Conservation (phyloP, 176 grass and related monocot species). For the barley (Hordeum vulgare) region DNA sequence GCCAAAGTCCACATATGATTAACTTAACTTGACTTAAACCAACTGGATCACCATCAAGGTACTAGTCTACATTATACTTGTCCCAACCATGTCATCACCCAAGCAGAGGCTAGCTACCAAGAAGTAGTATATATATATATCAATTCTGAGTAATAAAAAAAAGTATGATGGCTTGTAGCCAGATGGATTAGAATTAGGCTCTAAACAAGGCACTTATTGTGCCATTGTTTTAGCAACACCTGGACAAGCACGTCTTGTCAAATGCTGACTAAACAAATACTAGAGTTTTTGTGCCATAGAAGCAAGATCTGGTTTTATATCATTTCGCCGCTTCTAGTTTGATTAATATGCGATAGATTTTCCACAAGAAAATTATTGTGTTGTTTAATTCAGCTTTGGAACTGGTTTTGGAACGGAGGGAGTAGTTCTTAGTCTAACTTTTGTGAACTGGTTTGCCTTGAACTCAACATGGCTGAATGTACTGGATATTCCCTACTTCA, state of each 20-base stretch:
- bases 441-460: too few relatives aligned
- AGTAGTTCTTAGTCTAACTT: too few relatives aligned
- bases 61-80: slow-evolving; percentile 7
- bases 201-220: slow-evolving; percentile 40
- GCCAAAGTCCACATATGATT: slow-evolving; percentile 39
- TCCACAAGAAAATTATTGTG: slow-evolving; percentile 13
- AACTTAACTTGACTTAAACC: slow-evolving; percentile 49
- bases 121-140: slow-evolving; percentile 25
- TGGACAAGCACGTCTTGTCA: slow-evolving; percentile 49
- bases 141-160: slow-evolving; percentile 10
- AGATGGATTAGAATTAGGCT: slow-evolving; percentile 39
- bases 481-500: too few relatives aligned
- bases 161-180: slow-evolving; percentile 26
- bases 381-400: slow-evolving; percentile 51
- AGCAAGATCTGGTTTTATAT: slow-evolving; percentile 33
- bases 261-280: slow-evolving; percentile 45
- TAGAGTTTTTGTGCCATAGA: slow-evolving; percentile 40
- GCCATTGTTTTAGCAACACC: slow-evolving; percentile 38
- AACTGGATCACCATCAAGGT: slow-evolving; percentile 26
- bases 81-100: slow-evolving; percentile 27
- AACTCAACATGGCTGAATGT: too few relatives aligned
- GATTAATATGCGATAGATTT: slow-evolving; percentile 24
- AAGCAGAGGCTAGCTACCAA: slow-evolving; percentile 45
- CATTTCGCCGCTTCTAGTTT: not conserved
- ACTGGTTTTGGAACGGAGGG: too few relatives aligned